Conservation (phyloP, 495 filamentous ascomycete genomes). For the Trypethelium eluteriae region DNA sequence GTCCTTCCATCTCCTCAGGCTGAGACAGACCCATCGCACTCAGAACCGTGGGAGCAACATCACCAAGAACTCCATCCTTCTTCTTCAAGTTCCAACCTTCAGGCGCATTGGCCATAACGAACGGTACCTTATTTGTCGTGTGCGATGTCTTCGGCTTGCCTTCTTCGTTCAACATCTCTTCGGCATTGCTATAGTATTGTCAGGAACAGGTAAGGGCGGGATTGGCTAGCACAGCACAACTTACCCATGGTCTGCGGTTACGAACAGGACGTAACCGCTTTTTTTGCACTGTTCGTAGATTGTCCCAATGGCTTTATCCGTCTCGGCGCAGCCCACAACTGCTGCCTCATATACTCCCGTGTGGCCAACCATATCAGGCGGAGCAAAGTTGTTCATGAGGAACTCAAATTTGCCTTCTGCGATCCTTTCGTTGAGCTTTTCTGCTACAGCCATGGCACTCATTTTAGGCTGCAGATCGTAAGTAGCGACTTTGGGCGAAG, state of each 20-base stretch:
- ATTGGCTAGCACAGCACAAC: slow-evolving; percentile 17
- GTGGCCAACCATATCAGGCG: slow-evolving; percentile 98
- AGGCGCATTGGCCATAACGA: slow-evolving; percentile 96
- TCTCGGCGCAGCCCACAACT: slow-evolving; percentile 72
- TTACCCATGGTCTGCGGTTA: slow-evolving; percentile 90
- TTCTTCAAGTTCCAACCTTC: slow-evolving; percentile 82
- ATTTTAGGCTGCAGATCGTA: slow-evolving; percentile 97
- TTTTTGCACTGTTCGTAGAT: slow-evolving; percentile 91
- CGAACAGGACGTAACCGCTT: slow-evolving; percentile 81
- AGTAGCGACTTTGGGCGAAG: slow-evolving; percentile 74
- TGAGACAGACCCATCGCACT: slow-evolving; percentile 83
- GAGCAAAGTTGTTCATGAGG: slow-evolving; percentile 99
- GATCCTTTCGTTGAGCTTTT: slow-evolving; percentile 79
- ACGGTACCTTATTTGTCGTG: slow-evolving; percentile 94
- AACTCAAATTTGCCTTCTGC: slow-evolving; percentile 77
- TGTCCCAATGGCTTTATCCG: slow-evolving; percentile 85
- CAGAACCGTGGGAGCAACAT: slow-evolving; percentile 89
- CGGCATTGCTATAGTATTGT: slow-evolving; percentile 60
- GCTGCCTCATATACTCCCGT: slow-evolving; percentile 97
- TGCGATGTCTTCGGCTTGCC: slow-evolving; percentile 96
- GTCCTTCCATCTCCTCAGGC: slow-evolving; percentile 86
- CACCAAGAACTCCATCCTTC: slow-evolving; percentile 78
- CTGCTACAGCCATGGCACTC: slow-evolving; percentile 79
- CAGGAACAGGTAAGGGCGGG: background rate
- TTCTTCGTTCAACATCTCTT: slow-evolving; percentile 96